phyloP scores from a whole-genome alignment of 2,329 filamentous ascomycete species.

The Nothophoma quercina region DNA sequence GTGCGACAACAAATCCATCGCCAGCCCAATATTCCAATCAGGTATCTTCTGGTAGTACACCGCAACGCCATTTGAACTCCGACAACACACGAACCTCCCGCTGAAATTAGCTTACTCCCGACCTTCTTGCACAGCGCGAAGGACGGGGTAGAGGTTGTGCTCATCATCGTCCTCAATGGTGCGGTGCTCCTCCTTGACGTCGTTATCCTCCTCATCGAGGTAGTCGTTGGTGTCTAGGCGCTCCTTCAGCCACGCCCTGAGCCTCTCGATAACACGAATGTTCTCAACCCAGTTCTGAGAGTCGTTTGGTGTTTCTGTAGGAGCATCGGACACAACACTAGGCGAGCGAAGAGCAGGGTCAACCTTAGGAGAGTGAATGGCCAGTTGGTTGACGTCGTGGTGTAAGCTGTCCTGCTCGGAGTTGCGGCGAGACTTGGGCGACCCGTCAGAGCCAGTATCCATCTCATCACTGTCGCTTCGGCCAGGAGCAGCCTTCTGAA shows the following conservation, averaged over 20 bases:
- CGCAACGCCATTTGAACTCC: conserved; percentile 31
- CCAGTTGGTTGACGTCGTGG: conserved; percentile 49
- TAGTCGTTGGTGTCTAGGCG: conserved; percentile 63
- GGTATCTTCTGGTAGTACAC: conserved; percentile 14
- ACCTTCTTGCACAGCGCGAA: conserved; percentile 51
- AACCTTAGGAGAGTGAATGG: conserved; percentile 51
- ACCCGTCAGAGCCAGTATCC: conserved; percentile 52
- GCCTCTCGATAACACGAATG: conserved; percentile 68
- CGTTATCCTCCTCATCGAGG: conserved; percentile 44
- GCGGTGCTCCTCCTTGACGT: conserved; percentile 35
- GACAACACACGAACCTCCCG: conserved; percentile 11
- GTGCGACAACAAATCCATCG: conserved; percentile 17
- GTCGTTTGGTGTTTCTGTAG: conserved; percentile 44
- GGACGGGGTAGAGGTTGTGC: conserved; percentile 51
- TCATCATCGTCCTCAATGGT: conserved; percentile 50
- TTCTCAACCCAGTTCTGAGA: conserved; percentile 65
- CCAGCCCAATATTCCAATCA: conserved; percentile 17
- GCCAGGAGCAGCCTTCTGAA: conserved; percentile 58
- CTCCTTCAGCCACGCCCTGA: conserved; percentile 65
- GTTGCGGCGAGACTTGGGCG: conserved; percentile 42
- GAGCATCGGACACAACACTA: conserved; percentile 46
- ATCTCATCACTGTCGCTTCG: conserved; percentile 45
- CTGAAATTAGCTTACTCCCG: conserved; percentile 34
- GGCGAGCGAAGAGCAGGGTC: conserved; percentile 51
- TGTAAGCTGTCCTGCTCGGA: conserved; percentile 48